These are phyloP conservation scores for Alternaria postmessia DNA, from an alignment of 2,329 filamentous ascomycete genomes.

Conservation along the genomic window DNA sequence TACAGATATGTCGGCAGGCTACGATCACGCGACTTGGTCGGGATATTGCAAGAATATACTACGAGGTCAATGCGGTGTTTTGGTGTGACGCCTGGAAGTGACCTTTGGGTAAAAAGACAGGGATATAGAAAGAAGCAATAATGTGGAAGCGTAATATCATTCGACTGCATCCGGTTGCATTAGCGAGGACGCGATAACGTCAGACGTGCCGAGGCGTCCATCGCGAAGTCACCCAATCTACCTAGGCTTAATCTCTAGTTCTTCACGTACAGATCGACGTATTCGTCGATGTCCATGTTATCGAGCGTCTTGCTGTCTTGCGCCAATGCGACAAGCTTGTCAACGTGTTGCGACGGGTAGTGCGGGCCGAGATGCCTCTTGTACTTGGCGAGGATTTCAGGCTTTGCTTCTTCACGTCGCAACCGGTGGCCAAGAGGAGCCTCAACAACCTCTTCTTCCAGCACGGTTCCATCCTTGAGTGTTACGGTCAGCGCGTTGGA, in stretches of 20 bases:
- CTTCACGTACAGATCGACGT: conserved; percentile 84
- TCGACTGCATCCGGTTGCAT: conserved; percentile 19
- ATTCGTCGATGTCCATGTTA: conserved; percentile 85
- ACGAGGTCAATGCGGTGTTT: conserved; percentile 16
- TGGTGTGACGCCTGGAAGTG: conserved; percentile 10
- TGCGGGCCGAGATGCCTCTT: conserved; percentile 89
- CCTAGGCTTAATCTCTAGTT: conserved; percentile 41
- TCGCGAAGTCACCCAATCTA: conserved; percentile 31
- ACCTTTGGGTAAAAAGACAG: conserved; percentile 14
- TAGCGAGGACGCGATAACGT: conserved; percentile 23
- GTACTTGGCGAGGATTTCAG: conserved; percentile 94
- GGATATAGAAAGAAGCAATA: conserved; percentile 18
- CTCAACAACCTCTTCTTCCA: conserved; percentile 91
- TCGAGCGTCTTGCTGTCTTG: conserved; percentile 79
- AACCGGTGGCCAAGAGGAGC: conserved; percentile 92
- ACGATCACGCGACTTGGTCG: conserved; percentile 16
- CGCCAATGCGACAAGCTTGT: conserved; percentile 82
- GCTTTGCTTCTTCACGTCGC: conserved; percentile 95
- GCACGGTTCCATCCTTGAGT: conserved; percentile 89
- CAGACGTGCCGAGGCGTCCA: conserved; percentile 15
- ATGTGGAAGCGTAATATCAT: conserved; percentile 9
- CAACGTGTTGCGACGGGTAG: conserved; percentile 77
- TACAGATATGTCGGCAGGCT: conserved; percentile 15
- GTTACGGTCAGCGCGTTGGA: conserved; percentile 95
- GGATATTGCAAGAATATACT: conserved; percentile 21